These are phyloP conservation scores for Cryptosporidium parvum DNA, from an alignment of 169 alveolate genomes.

Conservation along the genomic window DNA sequence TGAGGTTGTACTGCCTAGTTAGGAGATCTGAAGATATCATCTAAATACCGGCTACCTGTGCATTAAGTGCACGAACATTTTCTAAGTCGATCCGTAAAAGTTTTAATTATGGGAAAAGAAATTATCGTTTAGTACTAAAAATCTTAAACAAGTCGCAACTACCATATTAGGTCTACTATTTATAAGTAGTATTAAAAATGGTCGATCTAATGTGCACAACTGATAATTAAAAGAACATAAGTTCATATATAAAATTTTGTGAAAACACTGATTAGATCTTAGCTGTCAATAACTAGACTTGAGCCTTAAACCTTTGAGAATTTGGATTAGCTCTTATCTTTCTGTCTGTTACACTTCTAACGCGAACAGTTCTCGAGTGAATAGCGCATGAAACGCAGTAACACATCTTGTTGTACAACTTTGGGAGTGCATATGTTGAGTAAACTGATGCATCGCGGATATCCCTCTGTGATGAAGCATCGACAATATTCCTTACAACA, in stretches of 20 bases:
- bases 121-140: not conserved
- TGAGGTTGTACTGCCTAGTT: slow-evolving; percentile 87
- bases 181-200: not conserved
- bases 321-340: slow-evolving; percentile 84
- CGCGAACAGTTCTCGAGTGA: slow-evolving; percentile 99
- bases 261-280: not conserved
- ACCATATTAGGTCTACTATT: slow-evolving; percentile 7
- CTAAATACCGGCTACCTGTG: not conserved
- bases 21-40: slow-evolving; percentile 76
- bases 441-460: slow-evolving; percentile 96
- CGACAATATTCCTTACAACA: slow-evolving; percentile 98
- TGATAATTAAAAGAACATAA: not conserved
- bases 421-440: slow-evolving; percentile 81
- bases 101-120: not conserved
- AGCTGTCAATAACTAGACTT: slow-evolving; percentile 28
- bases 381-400: slow-evolving; percentile 99
- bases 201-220: not conserved
- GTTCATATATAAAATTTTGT: slow-evolving; percentile 24
- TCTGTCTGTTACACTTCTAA: slow-evolving; percentile 90
- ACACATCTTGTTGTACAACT: slow-evolving; percentile 97
- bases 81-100: not conserved
- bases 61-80: not conserved
- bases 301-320: slow-evolving; percentile 72
- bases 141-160: slow-evolving; percentile 11
- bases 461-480: slow-evolving; percentile 98